Evolutionary conservation across 495 filamentous ascomycete genomes (phyloP).

Genomic region (Aspergillus funiculosus): DNA sequence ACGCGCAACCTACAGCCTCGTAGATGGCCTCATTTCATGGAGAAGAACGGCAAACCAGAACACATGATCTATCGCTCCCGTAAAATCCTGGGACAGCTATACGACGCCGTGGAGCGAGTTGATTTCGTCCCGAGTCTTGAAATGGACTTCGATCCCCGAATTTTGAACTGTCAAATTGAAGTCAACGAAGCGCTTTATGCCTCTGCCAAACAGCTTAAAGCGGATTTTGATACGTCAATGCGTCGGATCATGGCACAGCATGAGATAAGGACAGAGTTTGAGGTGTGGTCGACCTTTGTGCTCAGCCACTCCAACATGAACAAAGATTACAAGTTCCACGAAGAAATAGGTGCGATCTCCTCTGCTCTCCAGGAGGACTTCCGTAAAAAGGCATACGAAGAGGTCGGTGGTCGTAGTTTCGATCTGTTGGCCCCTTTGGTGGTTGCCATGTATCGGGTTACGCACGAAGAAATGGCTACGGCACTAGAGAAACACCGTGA

Average conservation of each 20-base stretch:
- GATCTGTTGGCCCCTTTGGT: constrained; percentile 60
- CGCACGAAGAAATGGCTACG: constrained; percentile 58
- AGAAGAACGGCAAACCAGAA: constrained; percentile 51
- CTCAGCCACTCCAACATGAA: constrained; percentile 59
- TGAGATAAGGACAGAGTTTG: constrained; percentile 83
- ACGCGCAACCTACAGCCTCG: constrained; percentile 50
- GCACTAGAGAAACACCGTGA: constrained; percentile 37
- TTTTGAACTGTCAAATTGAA: constrained; percentile 57
- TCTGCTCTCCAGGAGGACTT: constrained; percentile 59
- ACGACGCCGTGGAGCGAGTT: constrained; percentile 61
- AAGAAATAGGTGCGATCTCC: constrained; percentile 67
- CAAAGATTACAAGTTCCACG: constrained; percentile 79
- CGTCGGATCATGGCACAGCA: constrained; percentile 79
- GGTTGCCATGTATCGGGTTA: constrained; percentile 82
- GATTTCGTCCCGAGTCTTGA: constrained; percentile 68
- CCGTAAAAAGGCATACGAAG: constrained; percentile 54
- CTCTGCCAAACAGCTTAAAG: constrained; percentile 61
- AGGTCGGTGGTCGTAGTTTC: constrained; percentile 57
- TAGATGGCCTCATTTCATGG: constrained; percentile 88
- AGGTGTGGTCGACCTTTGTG: constrained; percentile 81
- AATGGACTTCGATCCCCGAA: constrained; percentile 67
- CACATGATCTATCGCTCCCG: constrained; percentile 58
- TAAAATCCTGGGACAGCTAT: constrained; percentile 76
- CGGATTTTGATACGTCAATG: constrained; percentile 69
- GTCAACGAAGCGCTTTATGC: constrained; percentile 49